A percentile compares a stretch with the other conserved stretches of the same genome.
Evolutionary conservation across 2,329 filamentous ascomycete species (phyloP).

Genomic region (Alternaria solani): DNA sequence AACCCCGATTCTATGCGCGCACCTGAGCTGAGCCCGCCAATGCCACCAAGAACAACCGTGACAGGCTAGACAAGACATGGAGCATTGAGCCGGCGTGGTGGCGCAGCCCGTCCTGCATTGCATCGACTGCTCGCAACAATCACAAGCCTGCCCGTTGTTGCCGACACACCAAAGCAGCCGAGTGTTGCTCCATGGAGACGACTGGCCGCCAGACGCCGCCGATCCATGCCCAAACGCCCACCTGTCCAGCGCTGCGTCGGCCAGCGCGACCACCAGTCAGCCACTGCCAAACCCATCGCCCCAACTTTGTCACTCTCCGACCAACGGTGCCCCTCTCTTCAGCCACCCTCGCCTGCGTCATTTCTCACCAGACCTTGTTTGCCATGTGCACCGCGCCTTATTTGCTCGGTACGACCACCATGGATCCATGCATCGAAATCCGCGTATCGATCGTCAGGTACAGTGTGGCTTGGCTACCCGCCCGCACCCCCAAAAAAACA

Average conservation of each 20-base stretch:
- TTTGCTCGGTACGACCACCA: conserved; percentile 12
- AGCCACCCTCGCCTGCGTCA: conserved; percentile 18
- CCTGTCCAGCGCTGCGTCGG: background rate
- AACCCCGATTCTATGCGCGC: background rate
- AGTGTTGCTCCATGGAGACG: background rate
- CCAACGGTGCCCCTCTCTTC: background rate
- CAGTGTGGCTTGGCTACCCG: conserved; percentile 4
- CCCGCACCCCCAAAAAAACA: conserved; percentile 5
- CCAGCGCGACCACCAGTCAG: conserved; percentile 1
- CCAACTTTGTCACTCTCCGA: no score
- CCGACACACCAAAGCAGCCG: conserved; percentile 5
- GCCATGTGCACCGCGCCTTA: conserved; percentile 18
- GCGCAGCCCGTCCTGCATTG: conserved; percentile 11
- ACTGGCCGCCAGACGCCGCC: background rate
- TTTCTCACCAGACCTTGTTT: conserved; percentile 14
- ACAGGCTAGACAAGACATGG: conserved; percentile 9
- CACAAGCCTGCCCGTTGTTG: background rate
- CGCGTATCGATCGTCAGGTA: conserved; percentile 21
- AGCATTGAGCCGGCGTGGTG: conserved; percentile 17
- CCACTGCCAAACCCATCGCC: conserved; percentile 10
- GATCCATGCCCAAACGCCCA: background rate
- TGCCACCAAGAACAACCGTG: conserved; percentile 8
- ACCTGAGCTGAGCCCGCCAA: conserved; percentile 10
- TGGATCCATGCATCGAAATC: conserved; percentile 1
- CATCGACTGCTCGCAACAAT: no score